These are phyloP conservation scores for Cyathus striatus DNA, from an alignment of 768 basidiomycete genomes.

Conservation along the genomic window DNA sequence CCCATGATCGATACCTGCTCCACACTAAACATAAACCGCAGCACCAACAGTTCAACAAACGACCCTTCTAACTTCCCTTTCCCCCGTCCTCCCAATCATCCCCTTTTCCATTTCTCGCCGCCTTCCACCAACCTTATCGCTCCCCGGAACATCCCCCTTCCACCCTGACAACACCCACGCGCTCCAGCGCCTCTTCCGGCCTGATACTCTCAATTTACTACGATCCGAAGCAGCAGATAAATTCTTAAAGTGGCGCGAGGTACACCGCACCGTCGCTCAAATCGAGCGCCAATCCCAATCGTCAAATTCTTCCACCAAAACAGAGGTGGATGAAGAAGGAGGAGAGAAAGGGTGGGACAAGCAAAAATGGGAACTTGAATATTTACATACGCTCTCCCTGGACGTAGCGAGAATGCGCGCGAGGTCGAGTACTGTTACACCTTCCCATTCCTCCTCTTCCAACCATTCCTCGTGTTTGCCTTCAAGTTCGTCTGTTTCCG, in stretches of 20 bases:
- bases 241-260: conserved; percentile 69
- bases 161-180: not conserved
- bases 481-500: conserved; percentile 1
- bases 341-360: conserved; percentile 46
- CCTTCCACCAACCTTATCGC: conserved; percentile 4
- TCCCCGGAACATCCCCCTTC: conserved; percentile 3
- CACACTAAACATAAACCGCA: no score
- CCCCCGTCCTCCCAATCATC: conserved; percentile 53
- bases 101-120: conserved; percentile 8
- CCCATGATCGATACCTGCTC: no score
- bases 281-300: conserved; percentile 5
- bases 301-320: not conserved
- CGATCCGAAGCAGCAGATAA: conserved; percentile 64
- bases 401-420: conserved; percentile 42
- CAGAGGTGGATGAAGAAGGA: conserved; percentile 6
- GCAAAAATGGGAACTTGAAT: conserved; percentile 62
- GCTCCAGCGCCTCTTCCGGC: conserved; percentile 41
- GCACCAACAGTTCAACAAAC: conserved; percentile 35
- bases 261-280: conserved; percentile 45
- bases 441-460: not conserved
- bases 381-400: conserved; percentile 53
- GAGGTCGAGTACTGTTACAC: not conserved
- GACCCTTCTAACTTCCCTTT: conserved; percentile 42
- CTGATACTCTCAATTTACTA: conserved; percentile 51
- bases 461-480: conserved; percentile 1